phyloP scores from a whole-genome alignment of 2,329 filamentous ascomycete species.

The Diaporthe ilicicola region DNA sequence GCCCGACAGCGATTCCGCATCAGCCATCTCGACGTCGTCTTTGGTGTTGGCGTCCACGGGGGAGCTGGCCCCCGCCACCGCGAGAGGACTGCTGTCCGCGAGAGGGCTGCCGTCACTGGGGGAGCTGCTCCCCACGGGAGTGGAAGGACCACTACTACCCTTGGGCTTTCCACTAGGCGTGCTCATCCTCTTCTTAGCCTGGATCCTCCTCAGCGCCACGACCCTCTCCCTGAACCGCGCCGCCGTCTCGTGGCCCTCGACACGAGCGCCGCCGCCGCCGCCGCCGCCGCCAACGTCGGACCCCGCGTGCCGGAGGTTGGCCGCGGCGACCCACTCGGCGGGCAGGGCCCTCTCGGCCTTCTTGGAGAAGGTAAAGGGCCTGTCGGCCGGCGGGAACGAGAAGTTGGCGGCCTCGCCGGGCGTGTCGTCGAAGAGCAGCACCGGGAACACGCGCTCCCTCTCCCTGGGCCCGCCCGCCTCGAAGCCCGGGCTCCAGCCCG shows the following conservation, averaged over 20 bases:
- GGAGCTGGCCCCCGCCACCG: too few species aligned
- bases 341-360: neutral
- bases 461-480: neutral
- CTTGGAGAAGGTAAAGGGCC: constrained; percentile 9
- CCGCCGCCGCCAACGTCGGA: neutral
- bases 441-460: constrained; percentile 2
- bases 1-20: constrained; percentile 11
- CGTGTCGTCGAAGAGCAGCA: constrained; percentile 26
- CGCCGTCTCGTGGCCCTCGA: neutral
- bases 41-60: neutral
- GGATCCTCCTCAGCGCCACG: neutral
- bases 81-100: neutral
- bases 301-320: neutral
- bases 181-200: neutral
- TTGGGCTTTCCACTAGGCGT: neutral
- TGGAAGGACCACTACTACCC: accelerated
- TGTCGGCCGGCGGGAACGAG: neutral
- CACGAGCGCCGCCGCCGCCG: neutral
- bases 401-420: neutral
- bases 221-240: constrained; percentile 14
- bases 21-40: neutral
- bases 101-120: neutral
- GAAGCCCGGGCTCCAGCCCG: constrained; percentile 4
- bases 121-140: neutral
- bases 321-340: constrained; percentile 24